These are phyloP conservation scores for Tylopilus felleus DNA, from an alignment of 768 basidiomycete species.

Conservation along the genomic window DNA sequence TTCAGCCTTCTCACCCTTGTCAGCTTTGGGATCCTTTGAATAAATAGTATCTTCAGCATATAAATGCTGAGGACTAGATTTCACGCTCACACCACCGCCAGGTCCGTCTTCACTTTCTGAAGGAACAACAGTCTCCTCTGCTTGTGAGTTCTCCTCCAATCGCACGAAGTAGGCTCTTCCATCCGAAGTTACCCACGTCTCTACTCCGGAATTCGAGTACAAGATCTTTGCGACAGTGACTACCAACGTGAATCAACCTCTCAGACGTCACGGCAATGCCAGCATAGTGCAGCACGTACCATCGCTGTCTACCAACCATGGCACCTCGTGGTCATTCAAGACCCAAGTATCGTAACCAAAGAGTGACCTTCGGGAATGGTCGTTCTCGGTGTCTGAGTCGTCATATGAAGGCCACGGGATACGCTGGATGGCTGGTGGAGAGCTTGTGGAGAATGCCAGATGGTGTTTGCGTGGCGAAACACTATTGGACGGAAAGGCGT, in stretches of 20 bases:
- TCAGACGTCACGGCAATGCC: not conserved
- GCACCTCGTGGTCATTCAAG: slow-evolving; percentile 59
- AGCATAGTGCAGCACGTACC: slow-evolving; percentile 41
- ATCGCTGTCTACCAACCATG: slow-evolving; percentile 73
- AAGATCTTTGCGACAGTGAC: slow-evolving; percentile 67
- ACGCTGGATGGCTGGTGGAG: slow-evolving; percentile 73
- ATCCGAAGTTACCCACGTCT: slow-evolving; percentile 84
- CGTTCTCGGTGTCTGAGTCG: slow-evolving; percentile 36
- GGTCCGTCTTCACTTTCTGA: slow-evolving; percentile 46
- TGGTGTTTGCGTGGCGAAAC: slow-evolving; percentile 70
- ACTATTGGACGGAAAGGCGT: slow-evolving; percentile 35
- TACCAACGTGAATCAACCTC: slow-evolving; percentile 24
- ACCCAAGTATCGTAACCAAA: slow-evolving; percentile 67
- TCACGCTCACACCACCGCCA: slow-evolving; percentile 40
- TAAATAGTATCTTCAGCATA: slow-evolving; percentile 1
- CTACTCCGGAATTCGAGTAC: slow-evolving; percentile 56
- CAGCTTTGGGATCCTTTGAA: slow-evolving; percentile 10
- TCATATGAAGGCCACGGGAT: slow-evolving; percentile 76
- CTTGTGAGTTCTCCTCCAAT: slow-evolving; percentile 42
- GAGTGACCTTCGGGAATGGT: slow-evolving; percentile 33
- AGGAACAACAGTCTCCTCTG: slow-evolving; percentile 1
- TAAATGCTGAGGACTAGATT: not conserved
- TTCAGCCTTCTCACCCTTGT: slow-evolving; percentile 5
- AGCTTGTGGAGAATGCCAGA: slow-evolving; percentile 70
- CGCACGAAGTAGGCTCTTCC: slow-evolving; percentile 79